Conservation (phyloP, 768 basidiomycete species). For the Rhizopogon roseolus region DNA sequence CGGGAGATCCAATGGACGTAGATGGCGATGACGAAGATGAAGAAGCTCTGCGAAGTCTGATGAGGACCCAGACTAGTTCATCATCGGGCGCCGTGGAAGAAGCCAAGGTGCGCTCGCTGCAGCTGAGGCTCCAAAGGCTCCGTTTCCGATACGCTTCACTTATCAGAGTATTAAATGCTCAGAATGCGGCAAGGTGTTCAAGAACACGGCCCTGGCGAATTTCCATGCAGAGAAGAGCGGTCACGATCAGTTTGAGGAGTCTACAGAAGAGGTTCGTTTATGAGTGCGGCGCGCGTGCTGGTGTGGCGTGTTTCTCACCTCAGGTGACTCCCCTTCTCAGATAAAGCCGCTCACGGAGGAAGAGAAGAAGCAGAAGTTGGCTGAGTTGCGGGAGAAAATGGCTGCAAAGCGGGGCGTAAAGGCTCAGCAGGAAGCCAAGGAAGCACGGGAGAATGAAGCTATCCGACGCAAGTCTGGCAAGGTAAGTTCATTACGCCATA, state of each 20-base stretch:
- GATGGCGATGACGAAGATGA: conserved; percentile 73
- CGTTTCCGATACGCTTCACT: neutral
- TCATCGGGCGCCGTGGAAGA: conserved; percentile 31
- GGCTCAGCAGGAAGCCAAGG: conserved; percentile 67
- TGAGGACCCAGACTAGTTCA: conserved; percentile 29
- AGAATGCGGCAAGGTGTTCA: conserved; percentile 82
- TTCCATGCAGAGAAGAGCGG: conserved; percentile 95
- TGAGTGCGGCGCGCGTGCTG: neutral
- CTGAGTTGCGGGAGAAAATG: conserved; percentile 77
- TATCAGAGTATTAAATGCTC: conserved; percentile 77
- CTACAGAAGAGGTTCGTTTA: conserved; percentile 79
- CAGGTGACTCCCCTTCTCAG: conserved; percentile 33
- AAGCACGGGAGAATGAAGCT: conserved; percentile 67
- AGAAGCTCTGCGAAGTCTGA: conserved; percentile 51
- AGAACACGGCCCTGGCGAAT: conserved; percentile 81
- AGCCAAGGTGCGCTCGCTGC: conserved; percentile 49
- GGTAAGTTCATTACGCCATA: conserved; percentile 31
- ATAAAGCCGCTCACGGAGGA: conserved; percentile 94
- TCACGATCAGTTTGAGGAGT: conserved; percentile 94
- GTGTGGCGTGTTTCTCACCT: neutral
- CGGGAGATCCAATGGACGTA: conserved; percentile 37
- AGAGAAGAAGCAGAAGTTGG: conserved; percentile 79
- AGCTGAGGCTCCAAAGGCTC: neutral
- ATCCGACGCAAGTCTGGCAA: conserved; percentile 84
- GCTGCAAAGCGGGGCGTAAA: conserved; percentile 73